A percentile compares a stretch with the other conserved stretches of the same genome.
Evolutionary conservation across 2,329 filamentous ascomycete genomes (phyloP).

Genomic region (Cytospora schulzeri): DNA sequence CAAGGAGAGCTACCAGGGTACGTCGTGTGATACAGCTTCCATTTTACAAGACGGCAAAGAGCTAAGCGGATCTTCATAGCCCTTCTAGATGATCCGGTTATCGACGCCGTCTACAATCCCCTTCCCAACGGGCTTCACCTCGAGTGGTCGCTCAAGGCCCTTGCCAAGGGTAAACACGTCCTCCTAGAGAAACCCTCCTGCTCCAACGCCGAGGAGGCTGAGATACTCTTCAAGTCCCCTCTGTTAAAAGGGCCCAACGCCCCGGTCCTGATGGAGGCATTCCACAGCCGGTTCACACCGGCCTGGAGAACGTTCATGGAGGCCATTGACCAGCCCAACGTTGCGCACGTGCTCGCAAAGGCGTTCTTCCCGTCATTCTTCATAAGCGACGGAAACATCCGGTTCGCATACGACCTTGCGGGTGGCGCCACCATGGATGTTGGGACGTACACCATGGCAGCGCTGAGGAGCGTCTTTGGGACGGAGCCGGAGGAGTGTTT

Average conservation of each 20-base stretch:
- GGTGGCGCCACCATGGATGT: conserved; percentile 46
- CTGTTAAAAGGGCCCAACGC: conserved; percentile 37
- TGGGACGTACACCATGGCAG: conserved; percentile 44
- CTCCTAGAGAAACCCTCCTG: conserved; percentile 56
- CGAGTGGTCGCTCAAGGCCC: conserved; percentile 51
- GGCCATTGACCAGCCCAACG: conserved; percentile 41
- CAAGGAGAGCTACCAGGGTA: conserved; percentile 52
- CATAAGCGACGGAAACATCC: conserved; percentile 44
- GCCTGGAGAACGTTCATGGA: conserved; percentile 46
- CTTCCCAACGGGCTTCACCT: conserved; percentile 46
- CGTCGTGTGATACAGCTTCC: neutral
- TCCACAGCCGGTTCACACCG: conserved; percentile 55
- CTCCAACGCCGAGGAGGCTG: conserved; percentile 49
- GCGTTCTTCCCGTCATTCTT: conserved; percentile 37
- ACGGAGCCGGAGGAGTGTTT: conserved; percentile 43
- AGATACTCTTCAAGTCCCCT: conserved; percentile 45
- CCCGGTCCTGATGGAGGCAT: conserved; percentile 55
- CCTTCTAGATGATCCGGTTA: conserved; percentile 43
- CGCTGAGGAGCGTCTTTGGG: conserved; percentile 43
- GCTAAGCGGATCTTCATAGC: conserved; percentile 30
- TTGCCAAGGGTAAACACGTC: conserved; percentile 56
- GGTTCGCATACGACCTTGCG: conserved; percentile 45
- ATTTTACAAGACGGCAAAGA: neutral
- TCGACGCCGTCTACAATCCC: conserved; percentile 55
- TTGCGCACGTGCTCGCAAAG: conserved; percentile 39